A percentile compares a stretch with the other conserved stretches of the same genome.
Conservation (phyloP, 768 basidiomycete species). For the Boletus sp. region DNA sequence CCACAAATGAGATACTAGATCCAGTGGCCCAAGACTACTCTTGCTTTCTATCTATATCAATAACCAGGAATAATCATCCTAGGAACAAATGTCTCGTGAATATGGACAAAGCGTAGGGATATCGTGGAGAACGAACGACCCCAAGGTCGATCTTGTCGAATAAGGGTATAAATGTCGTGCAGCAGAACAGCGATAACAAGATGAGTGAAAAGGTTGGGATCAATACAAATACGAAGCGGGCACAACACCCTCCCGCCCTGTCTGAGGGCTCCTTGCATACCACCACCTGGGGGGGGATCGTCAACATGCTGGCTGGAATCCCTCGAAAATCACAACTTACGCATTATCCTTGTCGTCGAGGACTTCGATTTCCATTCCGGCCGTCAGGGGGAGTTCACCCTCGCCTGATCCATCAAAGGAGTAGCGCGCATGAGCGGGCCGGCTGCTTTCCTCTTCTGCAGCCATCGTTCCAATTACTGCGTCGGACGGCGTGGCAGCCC, state of each 20-base stretch:
- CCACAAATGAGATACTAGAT: neutral
- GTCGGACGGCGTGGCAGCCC: constrained; percentile 81
- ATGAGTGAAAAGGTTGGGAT: constrained; percentile 27
- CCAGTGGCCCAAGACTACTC: constrained; percentile 13
- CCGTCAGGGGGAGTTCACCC: constrained; percentile 69
- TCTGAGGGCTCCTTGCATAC: constrained; percentile 81
- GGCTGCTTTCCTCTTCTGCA: constrained; percentile 61
- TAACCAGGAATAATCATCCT: constrained; percentile 8
- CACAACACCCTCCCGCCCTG: constrained; percentile 85
- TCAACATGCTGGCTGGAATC: constrained; percentile 5
- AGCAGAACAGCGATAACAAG: constrained; percentile 32
- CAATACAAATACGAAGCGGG: constrained; percentile 90
- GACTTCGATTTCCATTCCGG: constrained; percentile 71
- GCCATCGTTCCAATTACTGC: constrained; percentile 59
- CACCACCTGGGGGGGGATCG: constrained; percentile 67
- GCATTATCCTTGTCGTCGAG: constrained; percentile 79
- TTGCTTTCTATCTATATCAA: constrained; percentile 14
- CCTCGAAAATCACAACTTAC: constrained; percentile 42
- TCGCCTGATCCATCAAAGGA: constrained; percentile 79
- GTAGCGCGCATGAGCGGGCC: constrained; percentile 78
- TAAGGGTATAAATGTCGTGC: constrained; percentile 36
- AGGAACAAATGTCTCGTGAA: constrained; percentile 7
- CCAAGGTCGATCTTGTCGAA: constrained; percentile 38
- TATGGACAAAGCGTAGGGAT: constrained; percentile 23
- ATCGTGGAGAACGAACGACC: constrained; percentile 35